Conservation (phyloP, 768 basidiomycete species). For the Myochromella boudieri region DNA sequence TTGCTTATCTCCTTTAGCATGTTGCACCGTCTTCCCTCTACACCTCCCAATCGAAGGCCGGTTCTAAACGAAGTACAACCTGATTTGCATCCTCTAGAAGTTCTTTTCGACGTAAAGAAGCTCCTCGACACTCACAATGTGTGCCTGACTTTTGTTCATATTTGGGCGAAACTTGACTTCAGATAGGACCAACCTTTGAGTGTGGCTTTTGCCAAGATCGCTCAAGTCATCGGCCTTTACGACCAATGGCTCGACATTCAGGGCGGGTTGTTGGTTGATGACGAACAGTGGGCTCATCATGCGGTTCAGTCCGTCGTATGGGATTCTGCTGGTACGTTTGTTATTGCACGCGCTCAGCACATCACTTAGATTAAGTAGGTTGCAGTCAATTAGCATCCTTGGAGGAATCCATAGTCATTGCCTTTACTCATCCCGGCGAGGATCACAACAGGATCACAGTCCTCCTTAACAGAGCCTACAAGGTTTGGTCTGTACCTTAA, state of each 20-base stretch:
- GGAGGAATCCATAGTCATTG: constrained; percentile 69
- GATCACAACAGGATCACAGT: constrained; percentile 63
- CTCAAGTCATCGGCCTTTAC: constrained; percentile 65
- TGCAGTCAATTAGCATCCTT: constrained; percentile 62
- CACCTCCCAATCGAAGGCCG: constrained; percentile 44
- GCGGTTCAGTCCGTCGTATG: constrained; percentile 74
- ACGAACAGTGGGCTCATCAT: constrained; percentile 72
- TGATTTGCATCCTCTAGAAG: constrained; percentile 72
- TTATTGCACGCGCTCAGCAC: neutral
- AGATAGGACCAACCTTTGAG: constrained; percentile 68
- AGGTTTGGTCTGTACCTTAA: constrained; percentile 43
- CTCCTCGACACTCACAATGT: constrained; percentile 69
- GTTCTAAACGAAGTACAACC: constrained; percentile 73
- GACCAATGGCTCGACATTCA: constrained; percentile 71
- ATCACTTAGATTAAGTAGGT: constrained; percentile 40
- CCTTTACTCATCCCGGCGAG: constrained; percentile 59
- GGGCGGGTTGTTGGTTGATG: constrained; percentile 44
- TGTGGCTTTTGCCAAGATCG: constrained; percentile 66
- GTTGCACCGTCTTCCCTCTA: constrained; percentile 66
- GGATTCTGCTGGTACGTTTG: constrained; percentile 59
- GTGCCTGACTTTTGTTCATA: constrained; percentile 15
- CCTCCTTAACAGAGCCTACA: constrained; percentile 65
- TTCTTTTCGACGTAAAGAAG: constrained; percentile 76
- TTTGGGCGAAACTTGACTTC: neutral
- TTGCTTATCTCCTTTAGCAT: constrained; percentile 42